phyloP scores from a whole-genome alignment of 139 green algal species.

The Volvox reticuliferus region DNA sequence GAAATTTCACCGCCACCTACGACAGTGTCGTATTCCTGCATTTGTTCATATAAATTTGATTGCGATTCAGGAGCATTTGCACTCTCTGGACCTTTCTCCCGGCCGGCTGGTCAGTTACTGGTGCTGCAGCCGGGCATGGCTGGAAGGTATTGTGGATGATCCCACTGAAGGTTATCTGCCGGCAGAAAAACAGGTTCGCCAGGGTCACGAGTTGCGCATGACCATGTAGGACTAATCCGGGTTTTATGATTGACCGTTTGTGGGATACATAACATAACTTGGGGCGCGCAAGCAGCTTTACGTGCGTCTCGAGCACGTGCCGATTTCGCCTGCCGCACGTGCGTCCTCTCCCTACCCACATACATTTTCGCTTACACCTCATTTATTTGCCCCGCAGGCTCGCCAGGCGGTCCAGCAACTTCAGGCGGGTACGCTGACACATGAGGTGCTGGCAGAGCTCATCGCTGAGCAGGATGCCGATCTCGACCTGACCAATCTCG shows the following conservation, averaged over 20 bases:
- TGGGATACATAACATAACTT: not conserved
- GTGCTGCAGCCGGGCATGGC: conserved; percentile 52
- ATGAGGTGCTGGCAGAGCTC: not conserved
- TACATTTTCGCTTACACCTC: not conserved
- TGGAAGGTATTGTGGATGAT: conserved; percentile 28
- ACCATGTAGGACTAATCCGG: not conserved
- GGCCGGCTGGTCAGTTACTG: conserved; percentile 33
- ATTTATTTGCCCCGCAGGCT: not conserved
- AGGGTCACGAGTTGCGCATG: not conserved
- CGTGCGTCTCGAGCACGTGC: not conserved
- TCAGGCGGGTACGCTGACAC: not conserved
- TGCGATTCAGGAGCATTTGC: conserved; percentile 46
- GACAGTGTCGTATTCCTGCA: no score
- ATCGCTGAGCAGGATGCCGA: conserved; percentile 12
- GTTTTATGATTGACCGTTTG: not conserved
- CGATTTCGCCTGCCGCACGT: not conserved
- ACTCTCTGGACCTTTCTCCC: not conserved
- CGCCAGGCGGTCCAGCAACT: conserved; percentile 12
- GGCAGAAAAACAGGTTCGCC: conserved; percentile 30
- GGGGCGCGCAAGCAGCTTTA: not conserved
- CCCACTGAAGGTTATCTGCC: conserved; percentile 16
- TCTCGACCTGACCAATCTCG: not conserved
- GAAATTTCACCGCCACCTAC: no score
- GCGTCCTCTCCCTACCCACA: not conserved
- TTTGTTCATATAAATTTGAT: no score